Evolutionary conservation across 352 stramenopile species (phyloP), one percentile per base, ranked within the genome.

Genomic region (Thalassiosira hispida): DNA sequence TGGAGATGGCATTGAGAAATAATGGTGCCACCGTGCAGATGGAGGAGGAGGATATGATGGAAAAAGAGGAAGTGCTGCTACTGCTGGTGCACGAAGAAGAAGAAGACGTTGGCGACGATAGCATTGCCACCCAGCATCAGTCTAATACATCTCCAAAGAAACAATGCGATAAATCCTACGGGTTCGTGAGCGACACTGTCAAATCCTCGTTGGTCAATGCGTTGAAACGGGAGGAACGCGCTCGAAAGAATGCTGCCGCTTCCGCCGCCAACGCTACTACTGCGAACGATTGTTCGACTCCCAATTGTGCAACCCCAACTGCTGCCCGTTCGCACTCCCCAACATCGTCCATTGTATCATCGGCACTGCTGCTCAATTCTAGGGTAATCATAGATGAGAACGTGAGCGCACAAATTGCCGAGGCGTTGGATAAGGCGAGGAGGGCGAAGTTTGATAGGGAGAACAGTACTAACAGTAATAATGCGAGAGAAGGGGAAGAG

Each of bases 111-210:
- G 52, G 5, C 7, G 14, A 20, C 2, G 14, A n/a, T 6, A 25
- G 3, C 31, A 3, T 38, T 8, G 31, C 31, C 31, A 38, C 3
- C 31, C 31, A 38, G 3, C 3, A 8, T 12, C 52, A 38, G 3
- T 38, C 31, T 38, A 9, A 8, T 8, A 38, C 8, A 4, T 29
- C 12, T 1, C 23, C 9, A 14, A 69, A 56, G n/a, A n/a, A n/a
- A n/a, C n/a, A n/a, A n/a, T n/a, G n/a, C n/a, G 27, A 33, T 14
- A 14, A 35, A 68, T 14, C 14, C 8, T 18, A 38, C 23, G 8
- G 40, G 6, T 68, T 68, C 60, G 11, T 55, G n/a, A 55, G 6
- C 22, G 53, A 62, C 33, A 38, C 5, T 18, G 55, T 64, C 12
- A 38, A 44, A 64, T 64, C 55, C 3, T 12, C 55, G 27, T 16